These are phyloP conservation scores for Xylaria multiplex DNA, from an alignment of 2,329 filamentous ascomycete species.

Conservation along the genomic window DNA sequence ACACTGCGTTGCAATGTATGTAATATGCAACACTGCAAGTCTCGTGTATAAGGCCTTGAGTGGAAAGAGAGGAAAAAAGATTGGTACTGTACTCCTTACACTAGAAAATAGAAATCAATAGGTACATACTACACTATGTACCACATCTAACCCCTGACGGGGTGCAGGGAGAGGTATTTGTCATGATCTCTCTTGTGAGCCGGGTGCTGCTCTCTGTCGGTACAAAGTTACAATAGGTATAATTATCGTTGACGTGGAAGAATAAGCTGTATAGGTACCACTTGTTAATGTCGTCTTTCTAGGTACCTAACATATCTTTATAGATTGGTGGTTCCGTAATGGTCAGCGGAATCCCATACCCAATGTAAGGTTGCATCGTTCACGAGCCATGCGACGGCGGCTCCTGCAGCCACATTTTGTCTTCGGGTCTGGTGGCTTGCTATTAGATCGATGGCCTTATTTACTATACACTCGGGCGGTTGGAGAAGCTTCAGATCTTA, in stretches of 20 bases:
- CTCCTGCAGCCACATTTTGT: slow-evolving; percentile 41
- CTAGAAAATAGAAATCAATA: slow-evolving; percentile 14
- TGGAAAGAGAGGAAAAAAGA: slow-evolving; percentile 12
- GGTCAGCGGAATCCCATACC: slow-evolving; percentile 27
- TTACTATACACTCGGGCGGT: slow-evolving; percentile 12
- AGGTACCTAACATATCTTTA: slow-evolving; percentile 8
- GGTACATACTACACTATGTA: slow-evolving; percentile 5
- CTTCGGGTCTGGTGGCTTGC: slow-evolving; percentile 37
- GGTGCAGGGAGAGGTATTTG: slow-evolving; percentile 22
- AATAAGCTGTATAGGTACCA: neutral
- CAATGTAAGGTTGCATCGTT: slow-evolving; percentile 38
- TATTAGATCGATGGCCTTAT: slow-evolving; percentile 36
- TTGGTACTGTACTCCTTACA: neutral
- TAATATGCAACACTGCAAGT: slow-evolving; percentile 8
- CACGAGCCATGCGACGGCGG: slow-evolving; percentile 37
- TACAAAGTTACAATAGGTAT: slow-evolving; percentile 4
- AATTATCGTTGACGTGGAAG: slow-evolving; percentile 11
- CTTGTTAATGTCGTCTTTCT: neutral
- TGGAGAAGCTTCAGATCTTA: slow-evolving; percentile 25
- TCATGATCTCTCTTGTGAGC: slow-evolving; percentile 19
- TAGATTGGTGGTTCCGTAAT: slow-evolving; percentile 10
- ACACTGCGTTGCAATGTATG: neutral
- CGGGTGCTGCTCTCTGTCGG: slow-evolving; percentile 15
- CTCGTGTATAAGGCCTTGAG: slow-evolving; percentile 9
- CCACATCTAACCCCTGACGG: slow-evolving; percentile 16